phyloP scores from a whole-genome alignment of 495 filamentous ascomycete species.

The Talaromyces liani region DNA sequence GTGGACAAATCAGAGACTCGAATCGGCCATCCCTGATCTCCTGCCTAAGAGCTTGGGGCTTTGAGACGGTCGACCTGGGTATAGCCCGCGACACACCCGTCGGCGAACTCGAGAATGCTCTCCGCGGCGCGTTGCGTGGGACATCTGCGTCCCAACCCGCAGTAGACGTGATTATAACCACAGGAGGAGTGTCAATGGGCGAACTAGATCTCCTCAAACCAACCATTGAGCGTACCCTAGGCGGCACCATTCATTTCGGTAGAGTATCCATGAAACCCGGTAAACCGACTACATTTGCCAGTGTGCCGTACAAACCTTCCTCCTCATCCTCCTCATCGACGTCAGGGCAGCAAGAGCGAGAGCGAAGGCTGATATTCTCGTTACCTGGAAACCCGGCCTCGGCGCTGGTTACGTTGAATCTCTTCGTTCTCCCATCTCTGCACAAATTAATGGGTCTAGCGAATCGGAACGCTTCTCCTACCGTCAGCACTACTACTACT shows the following conservation, averaged over 20 bases:
- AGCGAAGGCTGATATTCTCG: constrained; percentile 72
- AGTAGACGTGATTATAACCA: constrained; percentile 83
- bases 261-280: constrained; percentile 97
- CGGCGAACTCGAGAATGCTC: constrained; percentile 65
- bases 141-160: constrained; percentile 21
- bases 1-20: constrained; percentile 87
- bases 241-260: constrained; percentile 94
- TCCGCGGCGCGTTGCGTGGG: constrained; percentile 63
- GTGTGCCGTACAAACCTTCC: constrained; percentile 54
- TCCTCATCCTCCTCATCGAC: constrained; percentile 10
- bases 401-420: constrained; percentile 83
- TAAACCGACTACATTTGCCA: constrained; percentile 95
- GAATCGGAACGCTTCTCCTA: constrained; percentile 10
- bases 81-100: constrained; percentile 71
- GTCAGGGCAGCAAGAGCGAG: constrained; percentile 47
- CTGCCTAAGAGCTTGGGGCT: constrained; percentile 67
- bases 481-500: background rate
- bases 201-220: constrained; percentile 97
- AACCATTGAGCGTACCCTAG: constrained; percentile 82
- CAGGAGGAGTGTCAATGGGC: constrained; percentile 95
- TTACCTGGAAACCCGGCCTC: constrained; percentile 92
- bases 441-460: constrained; percentile 54
- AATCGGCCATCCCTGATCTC: constrained; percentile 83
- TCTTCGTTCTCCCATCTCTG: constrained; percentile 87
- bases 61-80: constrained; percentile 75